Evolutionary conservation across 2,329 filamentous ascomycete species (phyloP), one percentile per base, ranked within the genome.

Genomic region (Exophiala aquamarina): DNA sequence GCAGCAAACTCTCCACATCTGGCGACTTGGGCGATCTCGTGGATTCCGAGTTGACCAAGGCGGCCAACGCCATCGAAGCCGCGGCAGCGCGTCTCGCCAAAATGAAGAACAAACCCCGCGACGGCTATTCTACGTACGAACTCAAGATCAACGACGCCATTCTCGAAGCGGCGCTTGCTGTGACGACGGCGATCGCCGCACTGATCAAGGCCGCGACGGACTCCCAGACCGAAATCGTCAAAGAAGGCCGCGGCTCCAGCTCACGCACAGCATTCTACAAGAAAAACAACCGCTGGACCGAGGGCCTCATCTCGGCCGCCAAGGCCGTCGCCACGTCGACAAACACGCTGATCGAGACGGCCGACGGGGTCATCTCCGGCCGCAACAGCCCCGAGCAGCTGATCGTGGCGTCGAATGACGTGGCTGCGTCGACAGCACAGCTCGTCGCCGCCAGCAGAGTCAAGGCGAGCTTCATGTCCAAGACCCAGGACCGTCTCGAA

Each of bases 251-350:
- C 15, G 93, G 93, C 28, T 87, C 85, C 19, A 89, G 88, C 41
- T 94, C 89, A 35, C 82, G 85, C 48, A 94, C 91, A 2, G 90
- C 91, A 18, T 98, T 98, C 70, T 98, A 98, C 83, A 97, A 97
- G 80, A 97, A 97, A 77, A 96, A 98, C 79, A 98, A 97, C 72
- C 83, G 93, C 42, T 98, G 93, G 93, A 98, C 93, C 0, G 93
- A 98, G 65, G 93, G 93, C 38, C 82, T 98, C 51, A 96, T 98
- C 65, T 95, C 89, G 29, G 93, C 93, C 1, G 92, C 93, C 56
- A 98, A 98, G 73, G 93, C 93, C 1, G 93, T 98, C 14, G 93
- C 93, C 3, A 80, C 81, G 2, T 94, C 90, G 13, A 98, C 93
- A 9, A 97, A 96, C 72, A 93, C 86, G 33, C 81, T 98, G 58